phyloP scores from a whole-genome alignment of 2,329 filamentous ascomycete genomes.

The Aciculosporium take region DNA sequence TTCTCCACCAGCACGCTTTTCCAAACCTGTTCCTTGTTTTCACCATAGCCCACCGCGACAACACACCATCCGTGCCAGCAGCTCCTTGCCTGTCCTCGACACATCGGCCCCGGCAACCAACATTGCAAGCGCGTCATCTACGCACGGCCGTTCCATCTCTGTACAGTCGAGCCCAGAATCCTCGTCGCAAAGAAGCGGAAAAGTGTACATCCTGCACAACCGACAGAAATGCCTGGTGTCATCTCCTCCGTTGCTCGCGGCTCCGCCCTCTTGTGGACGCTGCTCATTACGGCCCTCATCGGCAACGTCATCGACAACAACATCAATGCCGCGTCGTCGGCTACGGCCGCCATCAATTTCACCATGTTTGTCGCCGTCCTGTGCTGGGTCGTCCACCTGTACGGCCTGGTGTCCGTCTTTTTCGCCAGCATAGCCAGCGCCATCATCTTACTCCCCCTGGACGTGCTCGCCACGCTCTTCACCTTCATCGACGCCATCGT shows the following conservation, averaged over 20 bases:
- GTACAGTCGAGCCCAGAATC: not conserved
- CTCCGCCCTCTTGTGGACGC: constrained; percentile 35
- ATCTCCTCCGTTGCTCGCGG: constrained; percentile 32
- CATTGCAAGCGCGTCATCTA: too few species aligned
- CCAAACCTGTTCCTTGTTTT: too few species aligned
- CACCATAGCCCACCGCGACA: too few species aligned
- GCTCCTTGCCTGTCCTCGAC: too few species aligned
- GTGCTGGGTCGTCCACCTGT: constrained; percentile 50
- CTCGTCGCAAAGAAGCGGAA: too few species aligned
- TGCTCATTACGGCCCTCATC: constrained; percentile 41
- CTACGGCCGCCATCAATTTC: constrained; percentile 41
- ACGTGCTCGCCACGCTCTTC: constrained; percentile 49
- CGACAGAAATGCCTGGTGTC: constrained; percentile 19
- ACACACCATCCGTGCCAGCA: too few species aligned
- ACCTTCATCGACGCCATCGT: constrained; percentile 58
- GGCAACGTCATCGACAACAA: constrained; percentile 44
- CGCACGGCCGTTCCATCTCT: not conserved
- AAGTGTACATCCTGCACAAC: not conserved
- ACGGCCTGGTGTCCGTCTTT: constrained; percentile 43
- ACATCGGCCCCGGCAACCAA: too few species aligned
- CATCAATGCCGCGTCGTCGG: constrained; percentile 26
- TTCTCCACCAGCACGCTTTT: too few species aligned
- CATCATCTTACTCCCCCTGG: constrained; percentile 39
- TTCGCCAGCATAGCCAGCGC: constrained; percentile 38
- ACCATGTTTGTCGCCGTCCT: constrained; percentile 57